phyloP scores from a whole-genome alignment of 768 basidiomycete species.

The Paxillus ammoniavirescens region DNA sequence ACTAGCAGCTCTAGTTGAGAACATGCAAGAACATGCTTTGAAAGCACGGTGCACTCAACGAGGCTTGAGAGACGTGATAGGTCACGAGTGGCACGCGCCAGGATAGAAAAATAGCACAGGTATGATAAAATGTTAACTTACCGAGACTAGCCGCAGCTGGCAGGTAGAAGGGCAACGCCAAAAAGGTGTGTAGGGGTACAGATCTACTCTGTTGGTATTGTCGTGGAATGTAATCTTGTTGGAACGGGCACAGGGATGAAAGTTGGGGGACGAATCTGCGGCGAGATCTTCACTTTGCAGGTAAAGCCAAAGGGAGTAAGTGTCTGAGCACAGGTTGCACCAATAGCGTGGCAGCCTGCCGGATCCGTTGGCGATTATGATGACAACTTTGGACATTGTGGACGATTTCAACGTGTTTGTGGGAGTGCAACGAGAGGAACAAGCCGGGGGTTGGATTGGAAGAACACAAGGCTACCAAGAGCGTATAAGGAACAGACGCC shows the following conservation, averaged over 20 bases:
- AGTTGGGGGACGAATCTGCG: background rate
- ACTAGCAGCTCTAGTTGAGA: slow-evolving; percentile 3
- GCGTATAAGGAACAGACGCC: slow-evolving; percentile 13
- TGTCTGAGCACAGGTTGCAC: slow-evolving; percentile 5
- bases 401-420: slow-evolving; percentile 21
- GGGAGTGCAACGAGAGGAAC: slow-evolving; percentile 6
- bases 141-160: background rate
- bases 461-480: slow-evolving; percentile 13
- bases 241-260: slow-evolving; percentile 2
- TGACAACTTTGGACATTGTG: slow-evolving; percentile 13
- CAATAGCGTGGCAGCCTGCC: slow-evolving; percentile 10
- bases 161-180: slow-evolving; percentile 1
- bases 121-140: background rate
- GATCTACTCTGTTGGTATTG: slow-evolving; percentile 2
- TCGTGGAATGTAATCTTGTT: slow-evolving; percentile 1
- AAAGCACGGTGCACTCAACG: slow-evolving; percentile 14
- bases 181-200: background rate
- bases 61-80: slow-evolving; percentile 8
- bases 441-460: slow-evolving; percentile 5
- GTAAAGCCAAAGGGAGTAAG: background rate
- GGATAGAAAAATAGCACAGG: slow-evolving; percentile 11
- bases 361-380: slow-evolving; percentile 15
- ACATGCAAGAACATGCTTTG: slow-evolving; percentile 15
- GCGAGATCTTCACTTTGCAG: slow-evolving; percentile 4
- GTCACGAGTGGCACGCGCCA: slow-evolving; percentile 4